Evolutionary conservation across 108 stramenopile genomes (phyloP).

Genomic region (Nitzschia sp.): DNA sequence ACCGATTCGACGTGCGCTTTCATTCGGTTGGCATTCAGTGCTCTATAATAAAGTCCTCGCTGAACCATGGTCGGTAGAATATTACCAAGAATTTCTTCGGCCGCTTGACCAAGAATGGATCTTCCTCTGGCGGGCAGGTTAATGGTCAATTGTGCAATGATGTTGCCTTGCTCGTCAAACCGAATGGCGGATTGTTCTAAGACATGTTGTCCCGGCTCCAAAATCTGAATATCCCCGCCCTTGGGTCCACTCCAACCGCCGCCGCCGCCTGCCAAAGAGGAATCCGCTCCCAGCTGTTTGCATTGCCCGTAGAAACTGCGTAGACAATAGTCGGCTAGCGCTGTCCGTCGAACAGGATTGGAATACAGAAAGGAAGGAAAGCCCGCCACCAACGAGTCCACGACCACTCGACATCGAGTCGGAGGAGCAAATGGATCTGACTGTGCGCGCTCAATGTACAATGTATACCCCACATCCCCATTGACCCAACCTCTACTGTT

Average conservation of each 20-base stretch:
- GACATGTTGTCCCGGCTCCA: conserved; percentile 86
- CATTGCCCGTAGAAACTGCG: conserved; percentile 64
- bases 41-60: conserved; percentile 46
- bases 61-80: conserved; percentile 71
- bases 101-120: conserved; percentile 82
- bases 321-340: conserved; percentile 83
- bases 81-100: conserved; percentile 71
- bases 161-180: conserved; percentile 55
- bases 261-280: conserved; percentile 30
- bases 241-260: conserved; percentile 78
- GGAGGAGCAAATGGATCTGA: conserved; percentile 95
- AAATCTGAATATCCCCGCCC: conserved; percentile 92
- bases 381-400: conserved; percentile 58
- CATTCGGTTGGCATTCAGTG: conserved; percentile 51
- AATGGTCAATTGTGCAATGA: conserved; percentile 89
- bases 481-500: conserved; percentile 62
- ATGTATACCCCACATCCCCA: conserved; percentile 44
- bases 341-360: conserved; percentile 70
- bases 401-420: conserved; percentile 79
- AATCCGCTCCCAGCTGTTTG: conserved; percentile 78
- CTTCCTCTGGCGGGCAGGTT: conserved; percentile 92
- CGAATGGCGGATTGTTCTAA: conserved; percentile 86
- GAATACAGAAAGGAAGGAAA: conserved; percentile 73
- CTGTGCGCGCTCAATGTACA: conserved; percentile 86
- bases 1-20: conserved; percentile 73